Base-by-base conservation (phyloP, 495 filamentous ascomycete genomes). In the Lepidopterella palustris region DNA sequence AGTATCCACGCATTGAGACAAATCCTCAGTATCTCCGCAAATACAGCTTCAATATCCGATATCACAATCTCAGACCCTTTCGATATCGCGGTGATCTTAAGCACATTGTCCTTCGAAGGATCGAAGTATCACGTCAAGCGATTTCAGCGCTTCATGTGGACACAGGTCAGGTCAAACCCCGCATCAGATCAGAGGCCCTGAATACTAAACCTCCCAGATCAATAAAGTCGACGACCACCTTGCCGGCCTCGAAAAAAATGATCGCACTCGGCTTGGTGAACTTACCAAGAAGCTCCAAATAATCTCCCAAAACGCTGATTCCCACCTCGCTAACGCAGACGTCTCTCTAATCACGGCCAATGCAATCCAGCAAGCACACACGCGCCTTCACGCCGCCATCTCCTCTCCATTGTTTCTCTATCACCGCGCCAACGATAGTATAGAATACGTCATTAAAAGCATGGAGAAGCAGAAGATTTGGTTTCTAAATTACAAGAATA, bases 261-360 rank as follows among this genome's bases (percentile, higher is more conserved):
- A 55, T 29, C 39, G 50, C 3, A 32, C 58, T 9, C 24, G 32
- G 8, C 63, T 66, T 4, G 32, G 27, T 18, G 42, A 60, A 3
- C 29, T 66, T 11, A 66, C 64, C 49, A 54, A n/a, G 8, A 26
- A 64, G 40, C 56, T 67, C 11, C 64, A 67, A 25, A 57, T 64
- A 40, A 45, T 67, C 11, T 67, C 64, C 9, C 47, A 67, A 31
- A 53, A 60, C 39, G 61, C 48, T n/a, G 52, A 67, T 45, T 32
- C 39, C 5, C 50, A 50, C 28, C 26, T 64, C 15, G 53, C 23
- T 5, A 55, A 64, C 35, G 61, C 50, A 10, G 48, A 66, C 9
- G 51, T 67, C n/a, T 47, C 35, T 23, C 10, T 53, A 9, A 39
- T 18, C 32, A 57, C 52, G 11, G 55, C 21, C 23, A 51, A 49